Percentiles rank a stretch among this genome's conserved stretches.
Evolutionary conservation across 2,329 filamentous ascomycete genomes (phyloP).

Genomic region (Emmonsia crescens): DNA sequence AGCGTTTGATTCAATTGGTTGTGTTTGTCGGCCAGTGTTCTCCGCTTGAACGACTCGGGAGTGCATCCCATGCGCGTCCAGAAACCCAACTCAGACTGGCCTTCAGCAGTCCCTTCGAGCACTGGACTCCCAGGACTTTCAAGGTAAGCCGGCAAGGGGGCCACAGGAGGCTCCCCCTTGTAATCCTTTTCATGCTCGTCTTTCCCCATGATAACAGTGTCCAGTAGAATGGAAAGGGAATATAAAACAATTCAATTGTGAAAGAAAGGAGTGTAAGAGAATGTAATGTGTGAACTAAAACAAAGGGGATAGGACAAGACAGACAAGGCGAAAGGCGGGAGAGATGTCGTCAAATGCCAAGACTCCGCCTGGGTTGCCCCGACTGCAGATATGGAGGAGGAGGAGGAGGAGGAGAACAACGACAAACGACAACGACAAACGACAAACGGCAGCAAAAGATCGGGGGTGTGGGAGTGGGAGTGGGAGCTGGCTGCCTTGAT

Average conservation of each 20-base stretch:
- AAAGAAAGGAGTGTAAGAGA: not conserved
- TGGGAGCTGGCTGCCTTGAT: not conserved
- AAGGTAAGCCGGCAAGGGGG: constrained; percentile 8
- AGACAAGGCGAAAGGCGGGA: not conserved
- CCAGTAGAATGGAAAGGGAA: not conserved
- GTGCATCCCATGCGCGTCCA: constrained; percentile 32
- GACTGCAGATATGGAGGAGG: not conserved
- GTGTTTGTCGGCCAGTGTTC: constrained; percentile 16
- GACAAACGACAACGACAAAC: not conserved
- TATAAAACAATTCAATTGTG: not conserved
- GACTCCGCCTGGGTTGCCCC: not conserved
- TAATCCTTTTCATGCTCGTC: constrained; percentile 1
- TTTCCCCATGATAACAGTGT: constrained; percentile 6
- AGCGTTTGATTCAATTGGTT: constrained; percentile 21
- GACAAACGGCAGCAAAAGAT: not conserved
- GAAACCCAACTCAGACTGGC: constrained; percentile 16
- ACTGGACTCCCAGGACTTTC: not conserved
- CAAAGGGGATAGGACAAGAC: not conserved
- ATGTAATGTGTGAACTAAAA: not conserved
- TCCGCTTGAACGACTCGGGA: constrained; percentile 28
- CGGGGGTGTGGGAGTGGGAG: not conserved
- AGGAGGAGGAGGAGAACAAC: not conserved
- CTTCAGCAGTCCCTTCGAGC: not conserved
- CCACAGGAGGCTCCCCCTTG: not conserved
- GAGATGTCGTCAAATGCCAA: not conserved